Evolutionary conservation across 106 monocot species (phyloP).

Genomic region (Dendrobium nobile): DNA sequence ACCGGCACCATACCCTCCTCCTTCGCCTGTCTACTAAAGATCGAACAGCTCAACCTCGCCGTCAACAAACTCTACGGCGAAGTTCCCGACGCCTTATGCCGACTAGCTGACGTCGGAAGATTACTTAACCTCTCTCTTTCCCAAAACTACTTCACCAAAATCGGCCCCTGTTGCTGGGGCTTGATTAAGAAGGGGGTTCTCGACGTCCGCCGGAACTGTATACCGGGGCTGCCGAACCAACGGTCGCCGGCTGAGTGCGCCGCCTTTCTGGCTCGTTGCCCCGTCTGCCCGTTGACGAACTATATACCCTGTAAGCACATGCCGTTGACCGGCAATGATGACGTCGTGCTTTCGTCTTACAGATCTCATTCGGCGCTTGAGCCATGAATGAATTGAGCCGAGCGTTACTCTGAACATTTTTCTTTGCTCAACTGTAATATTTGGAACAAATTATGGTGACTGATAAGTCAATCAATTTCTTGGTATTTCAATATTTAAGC

Average conservation of each 20-base stretch:
- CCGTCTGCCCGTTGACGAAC: background rate
- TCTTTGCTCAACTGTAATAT: too few species aligned
- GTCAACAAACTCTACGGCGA: conserved; percentile 33
- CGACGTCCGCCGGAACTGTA: conserved; percentile 42
- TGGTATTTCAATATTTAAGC: too few species aligned
- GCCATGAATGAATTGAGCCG: too few species aligned
- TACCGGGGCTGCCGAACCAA: conserved; percentile 32
- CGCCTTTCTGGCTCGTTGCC: conserved; percentile 3
- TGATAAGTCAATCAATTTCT: too few species aligned
- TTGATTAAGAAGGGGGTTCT: conserved; percentile 24
- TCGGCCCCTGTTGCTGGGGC: conserved; percentile 26
- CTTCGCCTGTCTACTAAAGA: conserved; percentile 37
- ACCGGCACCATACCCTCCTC: conserved; percentile 45
- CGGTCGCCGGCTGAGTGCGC: conserved; percentile 34
- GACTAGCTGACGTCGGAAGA: conserved; percentile 15
- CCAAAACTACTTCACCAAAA: conserved; percentile 47
- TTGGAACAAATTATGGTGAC: too few species aligned
- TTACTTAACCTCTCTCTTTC: conserved; percentile 45
- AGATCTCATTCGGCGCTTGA: too few species aligned
- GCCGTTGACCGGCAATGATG: background rate
- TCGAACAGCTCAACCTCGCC: conserved; percentile 51
- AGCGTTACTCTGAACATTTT: too few species aligned
- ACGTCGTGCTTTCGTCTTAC: background rate
- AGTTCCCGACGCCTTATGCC: conserved; percentile 33
- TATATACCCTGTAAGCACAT: background rate